Conservation (phyloP, 345 rosid genomes). For the Linum lewisii region DNA sequence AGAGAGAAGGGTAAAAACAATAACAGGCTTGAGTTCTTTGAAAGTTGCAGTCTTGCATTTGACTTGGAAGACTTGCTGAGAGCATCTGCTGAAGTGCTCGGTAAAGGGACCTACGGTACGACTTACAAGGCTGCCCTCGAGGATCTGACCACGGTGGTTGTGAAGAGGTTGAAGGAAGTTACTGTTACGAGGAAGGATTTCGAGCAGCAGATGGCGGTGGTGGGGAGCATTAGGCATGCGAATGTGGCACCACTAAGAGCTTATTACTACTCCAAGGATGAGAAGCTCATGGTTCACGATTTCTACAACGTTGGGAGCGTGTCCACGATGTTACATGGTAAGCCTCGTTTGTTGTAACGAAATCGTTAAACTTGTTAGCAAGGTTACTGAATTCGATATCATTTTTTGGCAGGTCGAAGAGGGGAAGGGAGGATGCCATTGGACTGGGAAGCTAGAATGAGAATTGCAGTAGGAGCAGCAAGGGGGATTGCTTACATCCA, state of each 20-base stretch:
- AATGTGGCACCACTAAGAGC: constrained; percentile 18
- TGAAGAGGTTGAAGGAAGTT: constrained; percentile 26
- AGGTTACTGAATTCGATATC: no score
- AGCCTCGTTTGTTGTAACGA: no score
- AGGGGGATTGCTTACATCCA: constrained; percentile 22
- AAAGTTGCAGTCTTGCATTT: constrained; percentile 24
- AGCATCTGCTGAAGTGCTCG: constrained; percentile 29
- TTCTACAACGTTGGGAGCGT: constrained; percentile 19
- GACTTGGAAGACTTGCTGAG: constrained; percentile 27
- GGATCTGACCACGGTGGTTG: constrained; percentile 20
- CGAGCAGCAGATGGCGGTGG: constrained; percentile 20
- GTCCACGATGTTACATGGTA: constrained; percentile 22
- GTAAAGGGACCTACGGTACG: constrained; percentile 23
- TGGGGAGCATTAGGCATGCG: constrained; percentile 17
- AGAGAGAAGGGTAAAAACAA: constrained; percentile 8
- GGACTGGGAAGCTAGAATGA: constrained; percentile 27
- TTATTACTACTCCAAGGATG: constrained; percentile 26
- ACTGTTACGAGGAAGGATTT: constrained; percentile 18
- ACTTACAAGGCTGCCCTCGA: constrained; percentile 28
- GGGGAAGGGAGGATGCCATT: constrained; percentile 17
- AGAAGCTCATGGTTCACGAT: constrained; percentile 21
- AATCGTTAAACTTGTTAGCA: no score
- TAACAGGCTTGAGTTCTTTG: constrained; percentile 21
- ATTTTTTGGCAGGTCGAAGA: constrained; percentile 15
- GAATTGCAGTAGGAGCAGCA: constrained; percentile 22